Conservation (phyloP, 2,329 filamentous ascomycete genomes). For the Arachnopeziza araneosa region DNA sequence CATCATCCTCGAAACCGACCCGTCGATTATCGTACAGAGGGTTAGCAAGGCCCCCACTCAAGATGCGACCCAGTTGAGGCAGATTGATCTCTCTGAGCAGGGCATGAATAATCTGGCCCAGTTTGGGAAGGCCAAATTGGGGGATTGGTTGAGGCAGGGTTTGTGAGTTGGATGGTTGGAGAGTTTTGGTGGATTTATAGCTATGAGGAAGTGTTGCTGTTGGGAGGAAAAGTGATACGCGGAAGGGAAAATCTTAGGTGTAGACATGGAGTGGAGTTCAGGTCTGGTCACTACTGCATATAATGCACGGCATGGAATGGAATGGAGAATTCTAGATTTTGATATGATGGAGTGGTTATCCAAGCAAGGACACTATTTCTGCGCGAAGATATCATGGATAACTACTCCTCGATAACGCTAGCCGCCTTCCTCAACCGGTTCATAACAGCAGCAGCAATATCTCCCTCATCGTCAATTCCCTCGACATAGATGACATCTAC, state of each 20-base stretch:
- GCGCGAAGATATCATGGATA: not conserved
- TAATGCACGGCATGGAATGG: not conserved
- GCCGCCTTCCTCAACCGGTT: slow-evolving; percentile 77
- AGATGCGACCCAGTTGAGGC: slow-evolving; percentile 82
- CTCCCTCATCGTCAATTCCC: slow-evolving; percentile 72
- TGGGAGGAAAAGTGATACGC: not conserved
- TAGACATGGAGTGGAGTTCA: not conserved
- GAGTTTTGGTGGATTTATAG: not conserved
- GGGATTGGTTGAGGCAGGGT: slow-evolving; percentile 84
- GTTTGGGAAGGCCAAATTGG: slow-evolving; percentile 85
- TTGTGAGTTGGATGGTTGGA: slow-evolving; percentile 41
- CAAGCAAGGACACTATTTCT: not conserved
- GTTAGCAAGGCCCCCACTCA: slow-evolving; percentile 89
- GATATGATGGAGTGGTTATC: not conserved
- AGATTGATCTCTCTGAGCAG: slow-evolving; percentile 92
- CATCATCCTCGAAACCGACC: slow-evolving; percentile 95
- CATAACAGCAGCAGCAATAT: slow-evolving; percentile 83
- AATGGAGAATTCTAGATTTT: not conserved
- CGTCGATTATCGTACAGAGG: slow-evolving; percentile 84
- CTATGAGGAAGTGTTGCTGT: not conserved
- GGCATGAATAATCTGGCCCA: slow-evolving; percentile 91
- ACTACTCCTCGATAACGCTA: slow-evolving; percentile 33
- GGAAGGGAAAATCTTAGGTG: slow-evolving; percentile 1
- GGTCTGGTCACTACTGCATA: not conserved
- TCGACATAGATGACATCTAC: slow-evolving; percentile 88